A percentile compares a stretch with the other conserved stretches of the same genome.
Evolutionary conservation across 768 basidiomycete species (phyloP).

Genomic region (Auriculariales sp.): DNA sequence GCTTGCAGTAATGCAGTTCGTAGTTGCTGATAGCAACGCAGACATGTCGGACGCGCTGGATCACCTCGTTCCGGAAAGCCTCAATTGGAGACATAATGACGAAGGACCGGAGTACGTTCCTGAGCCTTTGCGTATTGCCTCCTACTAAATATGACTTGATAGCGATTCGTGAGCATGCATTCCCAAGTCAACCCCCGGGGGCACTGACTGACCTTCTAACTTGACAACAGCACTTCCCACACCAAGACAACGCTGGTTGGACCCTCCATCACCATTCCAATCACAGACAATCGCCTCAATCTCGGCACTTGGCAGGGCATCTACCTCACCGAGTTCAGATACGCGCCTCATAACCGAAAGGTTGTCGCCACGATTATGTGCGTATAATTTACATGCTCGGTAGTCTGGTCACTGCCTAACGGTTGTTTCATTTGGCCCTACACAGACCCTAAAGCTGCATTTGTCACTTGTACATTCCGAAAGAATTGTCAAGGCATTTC

Average conservation of each 20-base stretch:
- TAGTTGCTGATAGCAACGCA: slow-evolving; percentile 13
- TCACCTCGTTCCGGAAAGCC: slow-evolving; percentile 67
- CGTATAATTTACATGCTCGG: slow-evolving; percentile 14
- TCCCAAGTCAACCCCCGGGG: background rate
- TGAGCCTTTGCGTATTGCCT: background rate
- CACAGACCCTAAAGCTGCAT: too few species aligned
- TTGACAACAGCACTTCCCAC: slow-evolving; percentile 56
- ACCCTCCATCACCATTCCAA: slow-evolving; percentile 68
- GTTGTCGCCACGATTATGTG: slow-evolving; percentile 76
- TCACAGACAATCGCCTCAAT: slow-evolving; percentile 46
- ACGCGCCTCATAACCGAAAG: slow-evolving; percentile 44
- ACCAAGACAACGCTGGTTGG: slow-evolving; percentile 83
- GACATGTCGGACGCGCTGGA: slow-evolving; percentile 96
- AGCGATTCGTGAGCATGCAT: slow-evolving; percentile 1
- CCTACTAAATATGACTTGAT: background rate
- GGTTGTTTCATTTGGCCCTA: too few species aligned
- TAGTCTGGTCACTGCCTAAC: too few species aligned
- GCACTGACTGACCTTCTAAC: slow-evolving; percentile 3
- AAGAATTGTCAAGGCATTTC: too few species aligned
- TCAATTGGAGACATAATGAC: slow-evolving; percentile 76
- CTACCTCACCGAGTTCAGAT: slow-evolving; percentile 77
- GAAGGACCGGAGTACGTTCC: slow-evolving; percentile 77
- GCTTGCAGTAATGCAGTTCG: background rate
- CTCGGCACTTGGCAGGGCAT: slow-evolving; percentile 95
- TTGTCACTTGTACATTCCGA: too few species aligned